Percentiles rank a stretch among this genome's conserved stretches.
These are phyloP conservation scores for Emergomyces orientalis DNA, from an alignment of 2,329 filamentous ascomycete species.

Conservation along the genomic window DNA sequence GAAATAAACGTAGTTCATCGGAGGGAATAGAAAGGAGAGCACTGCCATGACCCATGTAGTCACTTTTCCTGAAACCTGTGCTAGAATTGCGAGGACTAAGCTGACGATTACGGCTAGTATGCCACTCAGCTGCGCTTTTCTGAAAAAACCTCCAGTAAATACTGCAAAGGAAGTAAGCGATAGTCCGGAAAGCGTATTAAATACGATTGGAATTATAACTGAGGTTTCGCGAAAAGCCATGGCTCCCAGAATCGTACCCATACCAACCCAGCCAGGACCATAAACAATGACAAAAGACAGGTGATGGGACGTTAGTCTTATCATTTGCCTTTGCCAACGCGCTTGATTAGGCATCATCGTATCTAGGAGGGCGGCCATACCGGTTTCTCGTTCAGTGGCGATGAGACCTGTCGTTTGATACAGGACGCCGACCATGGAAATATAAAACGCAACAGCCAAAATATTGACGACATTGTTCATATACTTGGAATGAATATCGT, in stretches of 20 bases:
- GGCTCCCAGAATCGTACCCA: slow-evolving; percentile 53
- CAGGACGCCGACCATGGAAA: slow-evolving; percentile 68
- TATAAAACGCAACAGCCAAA: slow-evolving; percentile 68
- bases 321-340: slow-evolving; percentile 67
- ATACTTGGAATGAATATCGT: slow-evolving; percentile 58
- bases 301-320: slow-evolving; percentile 70
- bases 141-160: slow-evolving; percentile 74
- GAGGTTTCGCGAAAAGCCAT: slow-evolving; percentile 59
- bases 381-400: slow-evolving; percentile 73
- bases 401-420: slow-evolving; percentile 84
- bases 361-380: slow-evolving; percentile 81
- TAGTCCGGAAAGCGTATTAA: slow-evolving; percentile 66
- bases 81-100: slow-evolving; percentile 68
- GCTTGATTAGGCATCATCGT: slow-evolving; percentile 76
- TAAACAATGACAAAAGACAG: slow-evolving; percentile 68
- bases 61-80: slow-evolving; percentile 58
- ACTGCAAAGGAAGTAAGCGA: slow-evolving; percentile 72
- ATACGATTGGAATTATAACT: slow-evolving; percentile 58
- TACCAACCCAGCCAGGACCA: slow-evolving; percentile 71
- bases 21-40: slow-evolving; percentile 68
- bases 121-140: slow-evolving; percentile 76
- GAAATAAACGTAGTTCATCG: slow-evolving; percentile 82
- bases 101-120: slow-evolving; percentile 65
- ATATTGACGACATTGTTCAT: slow-evolving; percentile 66
- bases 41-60: slow-evolving; percentile 53